Percentiles rank a stretch among this genome's conserved stretches.
phyloP scores from a whole-genome alignment of 441 rosid genomes.

The Biscutella auriculata region DNA sequence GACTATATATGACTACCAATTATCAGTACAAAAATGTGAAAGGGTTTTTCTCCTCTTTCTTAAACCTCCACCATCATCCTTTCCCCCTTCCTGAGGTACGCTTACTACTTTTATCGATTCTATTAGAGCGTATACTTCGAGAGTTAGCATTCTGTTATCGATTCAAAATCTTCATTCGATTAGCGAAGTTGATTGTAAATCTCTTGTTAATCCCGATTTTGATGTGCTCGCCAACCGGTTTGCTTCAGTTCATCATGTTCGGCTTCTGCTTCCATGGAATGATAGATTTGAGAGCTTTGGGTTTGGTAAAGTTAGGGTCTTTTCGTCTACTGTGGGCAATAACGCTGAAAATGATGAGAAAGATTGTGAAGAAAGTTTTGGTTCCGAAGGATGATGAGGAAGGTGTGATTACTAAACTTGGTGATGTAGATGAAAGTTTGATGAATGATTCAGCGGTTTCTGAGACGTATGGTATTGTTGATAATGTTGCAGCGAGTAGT shows the following conservation, averaged over 20 bases:
- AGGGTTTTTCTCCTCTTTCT: too few relatives aligned
- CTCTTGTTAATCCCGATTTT: neutral
- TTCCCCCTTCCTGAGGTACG: too few relatives aligned
- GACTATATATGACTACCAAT: too few relatives aligned
- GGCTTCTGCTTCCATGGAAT: neutral
- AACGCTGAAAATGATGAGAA: constrained; percentile 4
- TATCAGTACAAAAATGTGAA: too few relatives aligned
- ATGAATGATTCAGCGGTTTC: constrained; percentile 13
- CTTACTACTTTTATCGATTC: too few relatives aligned
- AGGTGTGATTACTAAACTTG: constrained; percentile 40
- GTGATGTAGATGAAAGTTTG: constrained; percentile 42
- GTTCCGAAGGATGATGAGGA: constrained; percentile 32
- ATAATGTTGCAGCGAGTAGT: neutral
- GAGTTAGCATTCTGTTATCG: neutral
- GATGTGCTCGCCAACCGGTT: constrained; percentile 1
- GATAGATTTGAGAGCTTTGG: neutral
- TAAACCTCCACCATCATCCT: too few relatives aligned
- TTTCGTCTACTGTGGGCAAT: constrained; percentile 16
- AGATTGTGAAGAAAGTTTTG: constrained; percentile 4
- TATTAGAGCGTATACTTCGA: constrained; percentile 10
- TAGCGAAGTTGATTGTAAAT: neutral
- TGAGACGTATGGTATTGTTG: neutral
- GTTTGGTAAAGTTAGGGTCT: constrained; percentile 8
- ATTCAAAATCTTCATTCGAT: constrained; percentile 2
- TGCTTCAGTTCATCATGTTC: neutral